Evolutionary conservation across 768 basidiomycete genomes (phyloP).

Genomic region (Collybia sordida): DNA sequence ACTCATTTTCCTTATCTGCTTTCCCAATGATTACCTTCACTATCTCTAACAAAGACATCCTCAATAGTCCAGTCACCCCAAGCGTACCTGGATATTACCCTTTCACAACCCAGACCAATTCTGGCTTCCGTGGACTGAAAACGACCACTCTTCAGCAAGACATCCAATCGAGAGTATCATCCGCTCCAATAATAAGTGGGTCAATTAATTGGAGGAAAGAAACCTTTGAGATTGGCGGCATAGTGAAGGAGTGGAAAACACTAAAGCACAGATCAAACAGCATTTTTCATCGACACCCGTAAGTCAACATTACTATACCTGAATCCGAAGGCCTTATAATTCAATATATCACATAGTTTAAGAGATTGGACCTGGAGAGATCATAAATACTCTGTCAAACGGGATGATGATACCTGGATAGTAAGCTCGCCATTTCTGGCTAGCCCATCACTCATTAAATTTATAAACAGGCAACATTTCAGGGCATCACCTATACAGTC

Average conservation of each 20-base stretch:
- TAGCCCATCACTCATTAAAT: no score
- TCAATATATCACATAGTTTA: not conserved
- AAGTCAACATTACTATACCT: no score
- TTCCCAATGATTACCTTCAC: no score
- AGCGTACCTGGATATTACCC: no score
- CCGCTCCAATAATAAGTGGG: not conserved
- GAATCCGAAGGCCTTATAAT: no score
- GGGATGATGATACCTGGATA: constrained; percentile 3
- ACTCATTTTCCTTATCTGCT: no score
- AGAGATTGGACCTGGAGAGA: constrained; percentile 11
- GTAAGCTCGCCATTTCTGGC: not conserved
- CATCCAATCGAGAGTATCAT: not conserved
- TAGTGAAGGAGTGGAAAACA: not conserved
- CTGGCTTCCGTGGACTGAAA: not conserved
- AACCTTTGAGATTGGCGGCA: constrained; percentile 8
- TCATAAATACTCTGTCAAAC: constrained; percentile 8
- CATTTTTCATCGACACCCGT: no score
- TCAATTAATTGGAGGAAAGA: constrained; percentile 10
- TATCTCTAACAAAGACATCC: no score
- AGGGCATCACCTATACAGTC: not conserved
- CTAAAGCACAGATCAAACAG: not conserved
- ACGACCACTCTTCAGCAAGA: not conserved
- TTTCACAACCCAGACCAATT: not conserved
- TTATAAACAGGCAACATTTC: not conserved
- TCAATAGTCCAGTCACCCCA: no score